Conservation (phyloP, 139 green algal genomes). For the Gonium pectorale region DNA sequence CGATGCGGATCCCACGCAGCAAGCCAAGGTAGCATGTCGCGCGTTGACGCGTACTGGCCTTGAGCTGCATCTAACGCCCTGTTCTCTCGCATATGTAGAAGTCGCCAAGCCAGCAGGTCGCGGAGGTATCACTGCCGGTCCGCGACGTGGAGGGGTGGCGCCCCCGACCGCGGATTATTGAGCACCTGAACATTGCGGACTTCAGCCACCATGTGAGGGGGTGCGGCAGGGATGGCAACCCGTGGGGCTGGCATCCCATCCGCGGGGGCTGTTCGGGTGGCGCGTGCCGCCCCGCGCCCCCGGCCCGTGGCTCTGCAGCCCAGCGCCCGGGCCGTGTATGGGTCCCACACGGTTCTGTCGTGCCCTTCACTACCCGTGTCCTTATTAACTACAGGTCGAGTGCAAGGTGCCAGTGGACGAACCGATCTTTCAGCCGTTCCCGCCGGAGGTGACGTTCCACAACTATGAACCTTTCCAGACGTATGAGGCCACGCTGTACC, state of each 20-base stretch:
- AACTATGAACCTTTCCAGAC: conserved; percentile 73
- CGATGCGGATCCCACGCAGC: conserved; percentile 47
- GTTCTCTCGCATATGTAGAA: conserved; percentile 52
- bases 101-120: conserved; percentile 62
- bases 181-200: conserved; percentile 80
- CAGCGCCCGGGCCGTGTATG: no score
- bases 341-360: no score
- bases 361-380: no score
- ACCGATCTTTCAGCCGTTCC: conserved; percentile 87
- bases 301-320: no score
- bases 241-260: no score
- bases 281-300: no score
- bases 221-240: no score
- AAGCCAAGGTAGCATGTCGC: conserved; percentile 54
- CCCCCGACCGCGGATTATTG: conserved; percentile 74
- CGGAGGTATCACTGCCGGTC: conserved; percentile 49
- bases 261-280: no score
- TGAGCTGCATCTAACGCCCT: background rate
- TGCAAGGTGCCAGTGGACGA: conserved; percentile 74
- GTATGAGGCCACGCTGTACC: conserved; percentile 70
- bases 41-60: background rate
- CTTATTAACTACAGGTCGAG: conserved; percentile 70
- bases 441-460: conserved; percentile 75
- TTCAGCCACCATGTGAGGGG: conserved; percentile 67
- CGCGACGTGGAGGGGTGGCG: conserved; percentile 65